Conservation (phyloP, 192 early-diverging fungal genomes). For the Allomyces javanicus region DNA sequence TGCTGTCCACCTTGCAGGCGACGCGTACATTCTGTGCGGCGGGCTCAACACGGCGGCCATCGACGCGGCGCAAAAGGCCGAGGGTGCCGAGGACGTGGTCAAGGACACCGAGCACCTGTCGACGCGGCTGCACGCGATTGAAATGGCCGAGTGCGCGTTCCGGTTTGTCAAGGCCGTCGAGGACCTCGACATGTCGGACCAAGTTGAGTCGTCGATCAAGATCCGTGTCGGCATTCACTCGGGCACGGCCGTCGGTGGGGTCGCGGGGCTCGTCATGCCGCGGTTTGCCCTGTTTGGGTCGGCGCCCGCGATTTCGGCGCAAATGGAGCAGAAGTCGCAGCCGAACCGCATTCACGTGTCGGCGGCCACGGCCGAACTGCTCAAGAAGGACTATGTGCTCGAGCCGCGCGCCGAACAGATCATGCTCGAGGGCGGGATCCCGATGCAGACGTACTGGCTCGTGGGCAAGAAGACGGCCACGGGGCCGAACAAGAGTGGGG, state of each 20-base stretch:
- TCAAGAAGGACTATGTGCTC: constrained; percentile 12
- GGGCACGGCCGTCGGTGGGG: not conserved
- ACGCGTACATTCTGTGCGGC: constrained; percentile 21
- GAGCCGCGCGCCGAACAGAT: constrained; percentile 8
- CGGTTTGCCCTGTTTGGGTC: not conserved
- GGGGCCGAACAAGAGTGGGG: not conserved
- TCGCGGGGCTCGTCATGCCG: not conserved
- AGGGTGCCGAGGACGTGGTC: not conserved
- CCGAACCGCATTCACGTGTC: constrained; percentile 21
- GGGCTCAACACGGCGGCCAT: constrained; percentile 12
- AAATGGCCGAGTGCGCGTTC: constrained; percentile 18
- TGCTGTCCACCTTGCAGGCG: not conserved
- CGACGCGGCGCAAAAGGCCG: not conserved
- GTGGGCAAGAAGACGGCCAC: constrained; percentile 7
- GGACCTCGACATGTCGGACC: constrained; percentile 24
- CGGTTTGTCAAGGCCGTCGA: constrained; percentile 16
- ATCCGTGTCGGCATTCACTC: not conserved
- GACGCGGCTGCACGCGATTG: constrained; percentile 3
- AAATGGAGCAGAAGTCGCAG: constrained; percentile 3
- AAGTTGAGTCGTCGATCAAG: constrained; percentile 7
- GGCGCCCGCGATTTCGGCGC: not conserved
- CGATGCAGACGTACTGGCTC: constrained; percentile 17
- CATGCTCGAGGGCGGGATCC: constrained; percentile 1
- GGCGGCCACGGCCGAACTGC: constrained; percentile 15
- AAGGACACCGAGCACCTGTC: not conserved